Evolutionary conservation across 805 yeast species (phyloP).

Genomic region (Saccharomycopsis vini): DNA sequence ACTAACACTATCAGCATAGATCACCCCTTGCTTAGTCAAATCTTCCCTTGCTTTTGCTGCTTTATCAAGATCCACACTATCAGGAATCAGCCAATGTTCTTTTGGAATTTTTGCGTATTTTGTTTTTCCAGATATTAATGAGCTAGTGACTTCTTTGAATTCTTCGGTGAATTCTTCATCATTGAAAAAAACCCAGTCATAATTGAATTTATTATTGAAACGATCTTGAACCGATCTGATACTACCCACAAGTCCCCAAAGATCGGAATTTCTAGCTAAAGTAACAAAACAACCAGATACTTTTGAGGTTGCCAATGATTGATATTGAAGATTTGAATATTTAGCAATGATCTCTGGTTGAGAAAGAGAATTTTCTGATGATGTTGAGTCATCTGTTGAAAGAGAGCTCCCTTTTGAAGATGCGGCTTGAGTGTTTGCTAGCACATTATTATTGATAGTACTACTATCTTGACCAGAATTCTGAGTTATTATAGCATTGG

Average conservation of each 20-base stretch:
- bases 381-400: no score
- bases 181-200: constrained; percentile 80
- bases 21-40: constrained; percentile 25
- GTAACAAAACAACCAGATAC: constrained; percentile 70
- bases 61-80: constrained; percentile 28
- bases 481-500: no score
- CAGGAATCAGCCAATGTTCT: constrained; percentile 42
- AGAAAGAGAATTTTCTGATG: no score
- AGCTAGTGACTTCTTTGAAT: constrained; percentile 28
- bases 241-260: constrained; percentile 51
- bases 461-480: no score
- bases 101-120: constrained; percentile 35
- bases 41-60: constrained; percentile 25
- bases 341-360: constrained; percentile 2
- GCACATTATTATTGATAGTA: no score
- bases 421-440: no score
- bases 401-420: no score
- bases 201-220: constrained; percentile 68
- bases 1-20: constrained; percentile 39
- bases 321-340: constrained; percentile 1
- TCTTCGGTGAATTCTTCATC: constrained; percentile 35
- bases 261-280: constrained; percentile 67
- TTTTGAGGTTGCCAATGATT: constrained; percentile 10
- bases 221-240: constrained; percentile 79
- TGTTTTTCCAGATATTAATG: constrained; percentile 32